Percentiles rank a stretch among this genome's conserved stretches.
Evolutionary conservation across 352 stramenopile species (phyloP).

Genomic region (Hyaloperonospora brassicae): DNA sequence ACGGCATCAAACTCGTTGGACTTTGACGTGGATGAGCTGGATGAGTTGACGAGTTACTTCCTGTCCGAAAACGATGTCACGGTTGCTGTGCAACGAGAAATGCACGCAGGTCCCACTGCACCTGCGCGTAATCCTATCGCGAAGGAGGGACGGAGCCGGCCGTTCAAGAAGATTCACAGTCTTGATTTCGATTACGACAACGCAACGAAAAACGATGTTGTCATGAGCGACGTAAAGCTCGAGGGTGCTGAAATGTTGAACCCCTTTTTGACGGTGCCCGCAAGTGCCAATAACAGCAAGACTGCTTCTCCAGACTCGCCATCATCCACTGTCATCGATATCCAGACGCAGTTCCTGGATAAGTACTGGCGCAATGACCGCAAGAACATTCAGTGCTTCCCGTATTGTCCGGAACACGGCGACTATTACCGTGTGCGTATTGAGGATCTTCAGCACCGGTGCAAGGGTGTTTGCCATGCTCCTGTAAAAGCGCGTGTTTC

Average conservation of each 20-base stretch:
- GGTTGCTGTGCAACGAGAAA: conserved; percentile 27
- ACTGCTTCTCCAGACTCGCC: conserved; percentile 15
- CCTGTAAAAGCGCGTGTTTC: conserved; percentile 64
- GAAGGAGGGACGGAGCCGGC: conserved; percentile 6
- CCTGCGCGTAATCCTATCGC: conserved; percentile 7
- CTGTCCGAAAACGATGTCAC: conserved; percentile 44
- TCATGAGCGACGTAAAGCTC: conserved; percentile 22
- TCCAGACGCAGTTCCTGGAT: conserved; percentile 76
- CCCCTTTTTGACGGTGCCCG: conserved; percentile 34
- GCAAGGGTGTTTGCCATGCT: conserved; percentile 79
- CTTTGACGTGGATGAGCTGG: conserved; percentile 62
- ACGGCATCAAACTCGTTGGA: conserved; percentile 43
- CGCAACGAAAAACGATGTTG: conserved; percentile 14
- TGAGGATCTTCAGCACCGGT: conserved; percentile 72
- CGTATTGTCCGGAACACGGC: conserved; percentile 81
- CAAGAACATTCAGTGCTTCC: conserved; percentile 90
- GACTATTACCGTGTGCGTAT: conserved; percentile 87
- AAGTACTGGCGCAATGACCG: conserved; percentile 90
- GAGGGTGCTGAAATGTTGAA: conserved; percentile 38
- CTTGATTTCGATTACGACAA: conserved; percentile 62
- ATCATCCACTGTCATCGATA: conserved; percentile 50
- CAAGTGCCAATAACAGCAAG: conserved; percentile 4
- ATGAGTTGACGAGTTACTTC: conserved; percentile 71
- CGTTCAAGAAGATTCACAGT: conserved; percentile 70
- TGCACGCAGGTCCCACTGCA: conserved; percentile 14